Percentiles rank a stretch among this genome's conserved stretches.
phyloP scores from a whole-genome alignment of 2,329 filamentous ascomycete genomes.

The Hypomyces rosellus region DNA sequence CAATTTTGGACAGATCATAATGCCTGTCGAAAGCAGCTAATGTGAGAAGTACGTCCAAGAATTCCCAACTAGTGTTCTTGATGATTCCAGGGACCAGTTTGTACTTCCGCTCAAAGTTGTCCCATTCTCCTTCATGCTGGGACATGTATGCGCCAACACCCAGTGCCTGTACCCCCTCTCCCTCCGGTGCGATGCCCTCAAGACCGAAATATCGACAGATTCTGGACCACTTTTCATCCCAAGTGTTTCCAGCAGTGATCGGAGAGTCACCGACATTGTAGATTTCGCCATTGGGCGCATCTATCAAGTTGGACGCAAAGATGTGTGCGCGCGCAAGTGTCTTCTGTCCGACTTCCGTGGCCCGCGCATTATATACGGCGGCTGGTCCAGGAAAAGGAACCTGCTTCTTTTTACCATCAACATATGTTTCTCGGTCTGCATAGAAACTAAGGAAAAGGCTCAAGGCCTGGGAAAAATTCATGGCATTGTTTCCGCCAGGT shows the following conservation, averaged over 20 bases:
- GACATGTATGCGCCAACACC: conserved; percentile 1
- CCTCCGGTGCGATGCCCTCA: not conserved
- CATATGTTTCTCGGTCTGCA: not conserved
- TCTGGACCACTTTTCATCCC: conserved; percentile 7
- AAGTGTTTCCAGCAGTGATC: not conserved
- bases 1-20: conserved; percentile 4
- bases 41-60: conserved; percentile 7
- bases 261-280: conserved; percentile 8
- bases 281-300: conserved; percentile 1
- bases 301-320: conserved; percentile 1
- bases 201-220: conserved; percentile 5
- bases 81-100: conserved; percentile 1
- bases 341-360: conserved; percentile 5
- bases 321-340: conserved; percentile 7
- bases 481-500: conserved; percentile 3
- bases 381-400: conserved; percentile 3
- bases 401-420: not conserved
- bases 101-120: not conserved
- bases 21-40: conserved; percentile 4
- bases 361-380: not conserved
- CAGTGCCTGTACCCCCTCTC: not conserved
- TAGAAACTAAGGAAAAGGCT: conserved; percentile 8
- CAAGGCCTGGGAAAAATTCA: conserved; percentile 6
- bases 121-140: conserved; percentile 5
- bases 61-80: conserved; percentile 4